Evolutionary conservation across 1,284 basidiomycete genomes (phyloP), one percentile per base, ranked within the genome.

Genomic region (Tilletia caries): DNA sequence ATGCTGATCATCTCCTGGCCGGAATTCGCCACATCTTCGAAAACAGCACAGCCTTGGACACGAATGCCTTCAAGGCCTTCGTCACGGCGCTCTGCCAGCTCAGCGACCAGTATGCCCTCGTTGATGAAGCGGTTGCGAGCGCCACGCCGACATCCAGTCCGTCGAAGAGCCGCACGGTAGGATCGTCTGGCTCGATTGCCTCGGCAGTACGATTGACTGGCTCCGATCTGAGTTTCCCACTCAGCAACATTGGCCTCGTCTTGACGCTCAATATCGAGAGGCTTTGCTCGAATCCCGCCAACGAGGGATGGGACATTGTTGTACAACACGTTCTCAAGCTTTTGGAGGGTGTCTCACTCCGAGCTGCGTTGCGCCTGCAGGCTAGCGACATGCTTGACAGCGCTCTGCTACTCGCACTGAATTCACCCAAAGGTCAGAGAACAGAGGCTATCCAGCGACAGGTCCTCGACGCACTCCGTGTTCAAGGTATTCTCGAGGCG

Each of bases 71-170:
- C 84, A 87, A 87, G 46, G 87, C 89, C 73, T 97, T 98, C 75
- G 86, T 94, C 33, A 87, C 87, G 25, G 91, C 94, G 0, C 84
- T 97, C 62, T 95, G 93, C 81, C 89, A 88, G 75, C 85, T 97
- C 29, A 94, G 92, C 80, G 87, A 68, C 60, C 62, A 68, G 33
- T 65, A 58, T 67, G 18, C 62, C 46, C 34, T 43, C 37, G 41
- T 68, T 18, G 58, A 41, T 2, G 64, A 65, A n/a, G 64, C 64
- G 20, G 64, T 65, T 1, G 37, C 44, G 2, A 27, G 34, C 64
- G 5, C 34, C 92, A 92, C 82, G 95, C 95, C 92, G 89, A 95
- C 41, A 90, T 91, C 37, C 89, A 94, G 88, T 89, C 91, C 81
- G 44, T 75, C 78, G 48, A 75, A 76, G 64, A 85, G 48, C 75